These are phyloP conservation scores for Suillus discolor DNA, from an alignment of 768 basidiomycete genomes.

Conservation along the genomic window DNA sequence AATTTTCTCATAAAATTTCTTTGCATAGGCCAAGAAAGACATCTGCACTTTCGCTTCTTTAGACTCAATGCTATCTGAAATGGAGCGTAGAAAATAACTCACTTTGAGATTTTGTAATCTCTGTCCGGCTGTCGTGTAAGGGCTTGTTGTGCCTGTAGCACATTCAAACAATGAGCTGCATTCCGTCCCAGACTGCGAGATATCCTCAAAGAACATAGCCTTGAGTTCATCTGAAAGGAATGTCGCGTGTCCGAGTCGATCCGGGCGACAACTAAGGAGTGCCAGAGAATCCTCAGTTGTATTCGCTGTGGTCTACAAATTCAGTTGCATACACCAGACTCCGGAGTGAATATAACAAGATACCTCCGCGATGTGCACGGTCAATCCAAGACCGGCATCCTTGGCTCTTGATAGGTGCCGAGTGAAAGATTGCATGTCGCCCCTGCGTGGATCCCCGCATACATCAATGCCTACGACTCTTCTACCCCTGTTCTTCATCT, in stretches of 20 bases:
- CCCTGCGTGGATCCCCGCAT: slow-evolving; percentile 72
- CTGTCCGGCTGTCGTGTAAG: too few relatives aligned
- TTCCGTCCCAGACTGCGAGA: slow-evolving; percentile 23
- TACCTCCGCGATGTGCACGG: slow-evolving; percentile 84
- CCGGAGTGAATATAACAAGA: slow-evolving; percentile 14
- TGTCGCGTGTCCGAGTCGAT: slow-evolving; percentile 80
- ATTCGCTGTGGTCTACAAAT: slow-evolving; percentile 46
- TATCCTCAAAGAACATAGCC: slow-evolving; percentile 47
- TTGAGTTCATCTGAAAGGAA: slow-evolving; percentile 68
- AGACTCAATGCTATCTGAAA: slow-evolving; percentile 20
- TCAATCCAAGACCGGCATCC: slow-evolving; percentile 66
- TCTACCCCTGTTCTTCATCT: slow-evolving; percentile 55
- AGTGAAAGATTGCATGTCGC: slow-evolving; percentile 55
- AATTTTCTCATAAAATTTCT: slow-evolving; percentile 22
- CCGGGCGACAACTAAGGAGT: slow-evolving; percentile 63
- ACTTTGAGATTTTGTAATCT: slow-evolving; percentile 26
- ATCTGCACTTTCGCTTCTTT: slow-evolving; percentile 6
- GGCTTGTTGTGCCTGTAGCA: neutral
- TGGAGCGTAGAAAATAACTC: slow-evolving; percentile 25
- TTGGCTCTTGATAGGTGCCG: slow-evolving; percentile 56
- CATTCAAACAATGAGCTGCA: neutral
- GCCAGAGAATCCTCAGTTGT: slow-evolving; percentile 57
- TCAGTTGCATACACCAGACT: neutral
- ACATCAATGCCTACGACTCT: slow-evolving; percentile 79
- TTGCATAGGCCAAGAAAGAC: slow-evolving; percentile 13